These are phyloP conservation scores for Boletus rufocinnamomeus DNA, from an alignment of 768 basidiomycete species.

Conservation along the genomic window DNA sequence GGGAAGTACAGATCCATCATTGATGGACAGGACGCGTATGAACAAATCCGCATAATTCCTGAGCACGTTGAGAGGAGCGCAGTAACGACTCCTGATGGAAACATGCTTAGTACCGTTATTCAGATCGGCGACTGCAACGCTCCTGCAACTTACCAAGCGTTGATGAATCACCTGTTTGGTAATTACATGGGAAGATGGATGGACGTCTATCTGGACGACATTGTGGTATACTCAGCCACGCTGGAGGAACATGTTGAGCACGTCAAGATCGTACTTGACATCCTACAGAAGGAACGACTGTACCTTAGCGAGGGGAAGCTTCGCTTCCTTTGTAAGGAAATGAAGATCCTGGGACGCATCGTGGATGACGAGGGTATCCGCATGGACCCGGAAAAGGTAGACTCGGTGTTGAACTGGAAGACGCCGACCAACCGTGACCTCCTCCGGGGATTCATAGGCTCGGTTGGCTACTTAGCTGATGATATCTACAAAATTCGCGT, in stretches of 20 bases:
- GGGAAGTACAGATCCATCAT: neutral
- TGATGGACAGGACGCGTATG: slow-evolving; percentile 23
- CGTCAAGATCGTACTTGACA: slow-evolving; percentile 35
- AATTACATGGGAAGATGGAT: neutral
- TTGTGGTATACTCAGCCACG: slow-evolving; percentile 9
- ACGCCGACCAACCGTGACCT: neutral
- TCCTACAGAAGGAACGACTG: slow-evolving; percentile 36
- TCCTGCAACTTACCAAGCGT: slow-evolving; percentile 44
- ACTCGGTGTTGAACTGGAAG: slow-evolving; percentile 30
- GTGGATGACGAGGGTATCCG: slow-evolving; percentile 41
- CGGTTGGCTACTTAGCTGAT: neutral
- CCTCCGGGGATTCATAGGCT: neutral
- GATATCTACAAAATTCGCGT: slow-evolving; percentile 5
- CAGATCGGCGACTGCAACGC: slow-evolving; percentile 38
- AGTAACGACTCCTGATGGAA: slow-evolving; percentile 40
- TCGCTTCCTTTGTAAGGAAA: slow-evolving; percentile 28
- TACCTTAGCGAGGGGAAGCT: slow-evolving; percentile 41
- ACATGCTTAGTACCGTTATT: slow-evolving; percentile 32
- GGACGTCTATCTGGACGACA: slow-evolving; percentile 13
- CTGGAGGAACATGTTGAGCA: slow-evolving; percentile 34
- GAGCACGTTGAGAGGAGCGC: slow-evolving; percentile 29
- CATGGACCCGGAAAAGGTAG: slow-evolving; percentile 49
- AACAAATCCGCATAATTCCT: slow-evolving; percentile 12
- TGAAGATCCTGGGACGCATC: slow-evolving; percentile 40
- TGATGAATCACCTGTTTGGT: slow-evolving; percentile 11